A percentile compares a stretch with the other conserved stretches of the same genome.
phyloP scores from a whole-genome alignment of 768 basidiomycete genomes.

The Cystobasidiopsis lactophilus region DNA sequence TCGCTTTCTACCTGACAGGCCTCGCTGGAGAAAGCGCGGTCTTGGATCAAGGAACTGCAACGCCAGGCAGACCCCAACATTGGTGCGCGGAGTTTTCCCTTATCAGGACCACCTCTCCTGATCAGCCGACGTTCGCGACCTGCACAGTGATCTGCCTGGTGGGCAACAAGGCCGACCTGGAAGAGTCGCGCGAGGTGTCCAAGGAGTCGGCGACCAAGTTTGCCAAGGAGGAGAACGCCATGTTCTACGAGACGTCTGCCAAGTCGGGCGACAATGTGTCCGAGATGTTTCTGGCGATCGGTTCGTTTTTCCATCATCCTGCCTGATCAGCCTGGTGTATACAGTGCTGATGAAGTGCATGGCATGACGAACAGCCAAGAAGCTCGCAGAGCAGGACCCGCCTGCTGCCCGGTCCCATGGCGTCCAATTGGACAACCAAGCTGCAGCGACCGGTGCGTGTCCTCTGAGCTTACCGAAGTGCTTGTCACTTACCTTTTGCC shows the following conservation, averaged over 20 bases:
- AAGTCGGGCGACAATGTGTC: constrained; percentile 97
- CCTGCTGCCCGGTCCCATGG: no score
- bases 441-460: no score
- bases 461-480: no score
- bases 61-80: constrained; percentile 98
- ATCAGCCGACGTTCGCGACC: no score
- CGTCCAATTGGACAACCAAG: no score
- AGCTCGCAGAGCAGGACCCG: no score
- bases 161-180: constrained; percentile 90
- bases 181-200: constrained; percentile 73
- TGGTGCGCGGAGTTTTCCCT: neutral
- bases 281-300: no score
- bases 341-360: no score
- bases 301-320: no score
- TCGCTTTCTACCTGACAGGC: constrained; percentile 23
- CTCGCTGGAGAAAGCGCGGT: constrained; percentile 94
- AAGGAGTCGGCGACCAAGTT: constrained; percentile 90
- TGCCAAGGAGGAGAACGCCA: constrained; percentile 72
- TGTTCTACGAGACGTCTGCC: constrained; percentile 95
- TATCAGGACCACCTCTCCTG: neutral
- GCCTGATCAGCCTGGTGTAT: no score
- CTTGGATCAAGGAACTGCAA: constrained; percentile 98
- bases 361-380: no score
- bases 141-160: constrained; percentile 69
- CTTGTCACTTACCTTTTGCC: no score